phyloP scores from a whole-genome alignment of 768 basidiomycete genomes.

The Kwoniella heveanensis region DNA sequence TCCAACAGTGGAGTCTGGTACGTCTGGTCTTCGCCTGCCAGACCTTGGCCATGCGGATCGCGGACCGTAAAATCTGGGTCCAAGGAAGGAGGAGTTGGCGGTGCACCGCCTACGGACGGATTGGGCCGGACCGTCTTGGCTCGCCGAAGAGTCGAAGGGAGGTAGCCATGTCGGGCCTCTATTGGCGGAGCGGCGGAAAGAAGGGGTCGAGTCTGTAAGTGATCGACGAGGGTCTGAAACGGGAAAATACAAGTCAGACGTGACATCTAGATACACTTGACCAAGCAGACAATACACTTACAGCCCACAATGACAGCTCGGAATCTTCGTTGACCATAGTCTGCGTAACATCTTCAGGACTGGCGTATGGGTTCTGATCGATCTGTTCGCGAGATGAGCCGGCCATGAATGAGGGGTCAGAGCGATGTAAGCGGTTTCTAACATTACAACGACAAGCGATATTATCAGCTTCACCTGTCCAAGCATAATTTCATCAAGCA shows the following conservation, averaged over 20 bases:
- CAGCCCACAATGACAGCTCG: constrained; percentile 43
- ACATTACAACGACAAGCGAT: neutral
- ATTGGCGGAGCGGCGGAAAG: constrained; percentile 40
- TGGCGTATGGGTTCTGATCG: constrained; percentile 39
- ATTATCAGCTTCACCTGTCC: neutral
- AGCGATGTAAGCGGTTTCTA: constrained; percentile 41
- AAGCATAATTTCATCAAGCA: neutral
- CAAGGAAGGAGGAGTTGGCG: constrained; percentile 25
- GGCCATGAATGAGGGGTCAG: constrained; percentile 34
- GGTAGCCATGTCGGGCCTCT: constrained; percentile 50
- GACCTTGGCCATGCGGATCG: constrained; percentile 43
- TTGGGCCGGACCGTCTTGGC: constrained; percentile 26
- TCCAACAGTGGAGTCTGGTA: constrained; percentile 78
- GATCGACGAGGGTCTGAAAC: constrained; percentile 43
- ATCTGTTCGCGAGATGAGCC: constrained; percentile 31
- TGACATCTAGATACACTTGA: neutral
- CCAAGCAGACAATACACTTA: constrained; percentile 16
- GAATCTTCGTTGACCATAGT: constrained; percentile 42
- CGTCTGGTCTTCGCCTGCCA: constrained; percentile 61
- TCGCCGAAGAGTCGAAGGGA: constrained; percentile 43
- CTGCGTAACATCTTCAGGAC: constrained; percentile 46
- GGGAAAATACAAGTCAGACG: neutral
- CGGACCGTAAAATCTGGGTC: constrained; percentile 51
- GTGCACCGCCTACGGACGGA: constrained; percentile 11
- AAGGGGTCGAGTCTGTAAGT: constrained; percentile 45